A percentile compares a stretch with the other conserved stretches of the same genome.
These are phyloP conservation scores for Apiospora phragmitis DNA, from an alignment of 2,329 filamentous ascomycete species.

Conservation along the genomic window DNA sequence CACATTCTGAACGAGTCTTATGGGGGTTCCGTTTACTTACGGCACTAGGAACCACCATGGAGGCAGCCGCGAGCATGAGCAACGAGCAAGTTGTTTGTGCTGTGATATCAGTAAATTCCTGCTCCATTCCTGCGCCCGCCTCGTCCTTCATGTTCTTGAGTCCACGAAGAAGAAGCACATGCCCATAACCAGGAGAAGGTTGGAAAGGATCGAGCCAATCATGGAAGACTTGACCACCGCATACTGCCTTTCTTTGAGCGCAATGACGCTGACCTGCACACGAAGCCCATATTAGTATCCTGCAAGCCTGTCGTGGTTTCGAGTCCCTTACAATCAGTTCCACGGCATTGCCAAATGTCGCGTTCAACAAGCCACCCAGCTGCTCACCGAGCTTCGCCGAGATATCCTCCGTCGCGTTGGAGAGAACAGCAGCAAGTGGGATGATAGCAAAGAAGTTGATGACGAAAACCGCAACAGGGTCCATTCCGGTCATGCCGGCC, in stretches of 20 bases:
- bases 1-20: not conserved
- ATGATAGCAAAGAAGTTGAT: slow-evolving; percentile 83
- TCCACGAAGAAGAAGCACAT: slow-evolving; percentile 78
- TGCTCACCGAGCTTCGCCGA: slow-evolving; percentile 72
- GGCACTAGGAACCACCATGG: slow-evolving; percentile 76
- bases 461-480: slow-evolving; percentile 67
- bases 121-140: slow-evolving; percentile 62
- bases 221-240: slow-evolving; percentile 97
- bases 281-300: slow-evolving; percentile 11
- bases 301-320: slow-evolving; percentile 13
- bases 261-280: slow-evolving; percentile 84
- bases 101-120: slow-evolving; percentile 73
- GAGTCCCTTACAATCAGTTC: slow-evolving; percentile 66
- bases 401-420: slow-evolving; percentile 78
- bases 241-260: slow-evolving; percentile 81
- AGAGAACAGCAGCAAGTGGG: slow-evolving; percentile 71
- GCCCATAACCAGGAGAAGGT: slow-evolving; percentile 83
- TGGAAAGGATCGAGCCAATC: slow-evolving; percentile 93
- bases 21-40: slow-evolving; percentile 35
- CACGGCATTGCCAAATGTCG: slow-evolving; percentile 78
- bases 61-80: slow-evolving; percentile 75
- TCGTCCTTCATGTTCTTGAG: slow-evolving; percentile 59
- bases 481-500: slow-evolving; percentile 63
- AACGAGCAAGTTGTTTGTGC: slow-evolving; percentile 76
- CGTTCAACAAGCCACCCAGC: slow-evolving; percentile 72